These are phyloP conservation scores for Bidens hawaiensis DNA, from an alignment of 140 eudicot genomes.

Conservation along the genomic window DNA sequence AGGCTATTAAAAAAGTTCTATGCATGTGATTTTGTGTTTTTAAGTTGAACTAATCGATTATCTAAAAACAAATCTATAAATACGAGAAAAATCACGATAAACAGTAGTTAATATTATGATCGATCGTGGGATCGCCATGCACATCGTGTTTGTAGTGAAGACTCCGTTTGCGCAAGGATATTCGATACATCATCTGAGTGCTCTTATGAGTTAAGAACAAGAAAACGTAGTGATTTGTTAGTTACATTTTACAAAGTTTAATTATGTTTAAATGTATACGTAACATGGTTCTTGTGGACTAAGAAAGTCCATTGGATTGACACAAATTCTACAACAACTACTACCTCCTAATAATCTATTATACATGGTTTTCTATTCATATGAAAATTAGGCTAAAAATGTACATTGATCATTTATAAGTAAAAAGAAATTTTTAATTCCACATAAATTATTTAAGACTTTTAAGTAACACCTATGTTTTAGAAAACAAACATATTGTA, in stretches of 20 bases:
- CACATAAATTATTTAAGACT: background rate
- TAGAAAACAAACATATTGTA: background rate
- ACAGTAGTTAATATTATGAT: too few species aligned
- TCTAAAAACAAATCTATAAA: background rate
- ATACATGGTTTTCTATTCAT: background rate
- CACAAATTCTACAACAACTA: background rate
- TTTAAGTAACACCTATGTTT: too few species aligned
- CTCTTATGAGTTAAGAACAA: slow-evolving; percentile 1
- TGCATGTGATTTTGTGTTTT: background rate
- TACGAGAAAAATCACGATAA: background rate
- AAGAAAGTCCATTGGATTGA: background rate
- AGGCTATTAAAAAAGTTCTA: too few species aligned
- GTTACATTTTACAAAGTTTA: background rate
- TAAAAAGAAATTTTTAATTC: background rate
- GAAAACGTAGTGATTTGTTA: background rate
- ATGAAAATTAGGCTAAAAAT: background rate
- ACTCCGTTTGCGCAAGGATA: too few species aligned
- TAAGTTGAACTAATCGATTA: too few species aligned
- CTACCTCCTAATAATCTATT: too few species aligned
- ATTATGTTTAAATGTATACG: background rate
- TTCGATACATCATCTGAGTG: too few species aligned
- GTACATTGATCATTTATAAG: background rate
- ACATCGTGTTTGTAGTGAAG: too few species aligned
- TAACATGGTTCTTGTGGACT: background rate
- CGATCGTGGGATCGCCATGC: background rate